phyloP scores from a whole-genome alignment of 306 rosid genomes.

The Corylus americana region DNA sequence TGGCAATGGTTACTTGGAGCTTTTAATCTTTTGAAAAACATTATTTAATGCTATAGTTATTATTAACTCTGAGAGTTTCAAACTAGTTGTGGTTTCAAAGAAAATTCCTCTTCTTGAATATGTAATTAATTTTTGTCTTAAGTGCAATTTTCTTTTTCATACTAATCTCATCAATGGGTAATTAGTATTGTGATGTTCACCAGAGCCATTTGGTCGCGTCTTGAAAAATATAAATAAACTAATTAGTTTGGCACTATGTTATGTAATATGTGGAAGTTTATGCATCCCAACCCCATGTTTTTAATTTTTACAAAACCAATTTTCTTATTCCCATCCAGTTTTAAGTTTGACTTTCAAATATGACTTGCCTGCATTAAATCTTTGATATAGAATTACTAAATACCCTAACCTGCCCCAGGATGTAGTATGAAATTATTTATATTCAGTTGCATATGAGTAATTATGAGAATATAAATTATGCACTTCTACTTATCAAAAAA shows the following conservation, averaged over 20 bases:
- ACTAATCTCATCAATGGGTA: background rate
- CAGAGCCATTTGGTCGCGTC: background rate
- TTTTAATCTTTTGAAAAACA: background rate
- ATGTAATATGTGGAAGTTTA: background rate
- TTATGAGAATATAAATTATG: background rate
- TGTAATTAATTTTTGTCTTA: background rate
- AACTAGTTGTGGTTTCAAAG: background rate
- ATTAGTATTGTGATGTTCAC: background rate
- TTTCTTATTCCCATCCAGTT: background rate
- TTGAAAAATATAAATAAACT: background rate
- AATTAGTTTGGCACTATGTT: background rate
- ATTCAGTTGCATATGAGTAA: background rate
- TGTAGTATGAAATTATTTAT: background rate
- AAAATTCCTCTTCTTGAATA: background rate
- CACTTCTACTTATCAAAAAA: background rate
- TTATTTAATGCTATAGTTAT: background rate
- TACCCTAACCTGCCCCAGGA: background rate
- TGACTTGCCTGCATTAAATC: background rate
- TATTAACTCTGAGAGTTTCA: background rate
- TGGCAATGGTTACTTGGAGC: background rate
- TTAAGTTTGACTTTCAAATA: background rate
- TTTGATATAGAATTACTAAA: background rate
- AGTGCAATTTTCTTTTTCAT: background rate
- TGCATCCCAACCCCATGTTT: background rate
- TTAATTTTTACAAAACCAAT: background rate